These are phyloP conservation scores for Pisolithus orientalis DNA, from an alignment of 768 basidiomycete species.

Conservation along the genomic window DNA sequence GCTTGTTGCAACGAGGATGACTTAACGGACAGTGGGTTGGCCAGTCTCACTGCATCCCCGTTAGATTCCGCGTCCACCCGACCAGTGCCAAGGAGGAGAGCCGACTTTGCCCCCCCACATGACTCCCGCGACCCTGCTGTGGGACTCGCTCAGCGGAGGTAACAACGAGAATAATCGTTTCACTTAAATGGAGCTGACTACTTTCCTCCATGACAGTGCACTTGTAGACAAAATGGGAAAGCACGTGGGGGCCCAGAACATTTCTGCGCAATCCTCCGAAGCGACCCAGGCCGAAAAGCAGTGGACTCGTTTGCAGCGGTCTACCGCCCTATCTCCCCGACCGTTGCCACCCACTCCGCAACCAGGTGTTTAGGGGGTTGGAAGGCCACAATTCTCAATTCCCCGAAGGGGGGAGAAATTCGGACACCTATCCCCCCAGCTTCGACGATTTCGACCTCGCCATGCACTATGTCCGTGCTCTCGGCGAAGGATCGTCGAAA, in stretches of 20 bases:
- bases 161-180: not conserved
- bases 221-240: conserved; percentile 50
- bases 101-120: conserved; percentile 63
- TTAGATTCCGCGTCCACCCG: conserved; percentile 58
- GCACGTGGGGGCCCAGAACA: conserved; percentile 32
- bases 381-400: conserved; percentile 61
- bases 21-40: conserved; percentile 24
- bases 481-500: conserved; percentile 46
- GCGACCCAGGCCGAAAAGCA: conserved; percentile 27
- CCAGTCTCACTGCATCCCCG: conserved; percentile 47
- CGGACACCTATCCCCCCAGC: conserved; percentile 33
- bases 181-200: not conserved
- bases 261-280: conserved; percentile 33
- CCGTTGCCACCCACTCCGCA: conserved; percentile 29
- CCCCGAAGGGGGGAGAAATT: conserved; percentile 29
- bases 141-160: conserved; percentile 22
- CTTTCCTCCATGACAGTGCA: conserved; percentile 28
- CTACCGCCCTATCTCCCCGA: conserved; percentile 65
- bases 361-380: conserved; percentile 4
- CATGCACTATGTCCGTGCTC: conserved; percentile 62
- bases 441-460: conserved; percentile 65
- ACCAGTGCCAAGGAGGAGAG: conserved; percentile 61
- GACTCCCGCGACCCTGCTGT: conserved; percentile 14
- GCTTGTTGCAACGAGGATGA: conserved; percentile 38
- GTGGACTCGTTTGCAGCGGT: conserved; percentile 63